Base-by-base conservation (phyloP, 345 rosid species). In the Corchorus olitorius region DNA sequence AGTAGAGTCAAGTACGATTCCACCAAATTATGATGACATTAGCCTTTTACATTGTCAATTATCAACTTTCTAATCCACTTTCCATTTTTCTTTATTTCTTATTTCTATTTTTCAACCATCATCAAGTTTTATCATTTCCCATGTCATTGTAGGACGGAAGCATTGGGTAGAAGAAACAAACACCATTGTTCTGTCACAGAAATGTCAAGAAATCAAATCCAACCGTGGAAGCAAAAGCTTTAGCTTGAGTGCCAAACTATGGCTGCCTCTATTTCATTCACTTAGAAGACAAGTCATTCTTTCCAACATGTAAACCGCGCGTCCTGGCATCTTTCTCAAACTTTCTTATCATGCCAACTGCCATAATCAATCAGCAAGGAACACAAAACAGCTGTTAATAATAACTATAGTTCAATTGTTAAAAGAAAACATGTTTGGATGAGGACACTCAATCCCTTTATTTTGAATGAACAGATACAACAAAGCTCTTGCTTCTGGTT, bases 401-500 rank as follows among this genome's bases (percentile, higher is more conserved):
- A 41, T 11, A 15, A 43, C 43, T 50, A 43, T 35, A 13, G 39
- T 67, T 72, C 52, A 11, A 14, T 35, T 6, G 49, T 19, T 52
- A 54, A 54, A 2, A 71, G 27, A 71, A 72, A 71, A 72, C 41
- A 45, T 41, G 76, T 60, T 60, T 16, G 52, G 11, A 41, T 45
- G 46, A 60, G 68, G 76, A 60, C 37, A 19, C 27, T 16, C 7
- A 43, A 46, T 70, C 34, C 77, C 37, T 35, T 75, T 75, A 75
- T 75, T 64, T 2, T 63, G 37, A 64, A 48, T 13, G 19, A 63
- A 50, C 20, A 63, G 27, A 41, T 62, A 50, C 33, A 62, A 50
- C 70, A 58, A 14, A 13, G 53, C 75, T 20, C 37, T 41, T 56
- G 65, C 37, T 49, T 27, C 45, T 0, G n/a, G 62, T 63, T 71